Evolutionary conservation across 1,139 yeast species (phyloP), one percentile per base, ranked within the genome.

Genomic region (Martiniozyma asiatica): DNA sequence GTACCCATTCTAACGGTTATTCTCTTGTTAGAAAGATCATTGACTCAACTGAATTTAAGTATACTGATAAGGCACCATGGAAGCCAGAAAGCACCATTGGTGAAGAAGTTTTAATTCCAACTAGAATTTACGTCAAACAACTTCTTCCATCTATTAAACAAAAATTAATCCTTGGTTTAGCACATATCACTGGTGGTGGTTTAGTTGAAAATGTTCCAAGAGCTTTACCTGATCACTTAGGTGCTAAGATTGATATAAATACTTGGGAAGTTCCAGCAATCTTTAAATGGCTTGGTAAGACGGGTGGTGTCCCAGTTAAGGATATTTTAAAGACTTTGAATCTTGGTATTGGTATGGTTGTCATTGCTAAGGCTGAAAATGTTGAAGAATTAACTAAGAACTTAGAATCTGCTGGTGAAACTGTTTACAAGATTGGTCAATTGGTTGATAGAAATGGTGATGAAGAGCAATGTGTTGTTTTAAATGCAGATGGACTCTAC

Each of bases 111-210:
- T 65, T 92, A 43, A 71, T 76, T 4, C 98, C 99, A 32, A 92
- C 98, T 6, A 75, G 80, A 52, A 89, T 92, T 42, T 92, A 92
- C 56, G 98, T 92, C 43, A 87, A 84, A 58, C 93, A 87, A 47
- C 59, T 89, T 37, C 65, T 89, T 42, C 79, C 82, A 34, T 72
- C 82, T 5, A 68, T 87, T 41, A 68, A 68, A 47, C 61, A 77
- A 49, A 76, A 67, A 27, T 61, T 79, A 38, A 55, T 89, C 34
- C 65, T 84, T 35, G 99, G 96, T 37, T 67, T 92, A 53, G 95
- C 98, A 5, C 94, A 92, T 53, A 89, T 92, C 47, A 92, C 99
- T 15, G 99, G 99, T 38, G 99, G 99, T 50, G 99, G 99, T 36
- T 66, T 92, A 31, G 78, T 89, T 22, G 99, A 92, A 57, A 92